phyloP scores from a whole-genome alignment of 495 filamentous ascomycete genomes.

The Sabuloglossum arenarium region DNA sequence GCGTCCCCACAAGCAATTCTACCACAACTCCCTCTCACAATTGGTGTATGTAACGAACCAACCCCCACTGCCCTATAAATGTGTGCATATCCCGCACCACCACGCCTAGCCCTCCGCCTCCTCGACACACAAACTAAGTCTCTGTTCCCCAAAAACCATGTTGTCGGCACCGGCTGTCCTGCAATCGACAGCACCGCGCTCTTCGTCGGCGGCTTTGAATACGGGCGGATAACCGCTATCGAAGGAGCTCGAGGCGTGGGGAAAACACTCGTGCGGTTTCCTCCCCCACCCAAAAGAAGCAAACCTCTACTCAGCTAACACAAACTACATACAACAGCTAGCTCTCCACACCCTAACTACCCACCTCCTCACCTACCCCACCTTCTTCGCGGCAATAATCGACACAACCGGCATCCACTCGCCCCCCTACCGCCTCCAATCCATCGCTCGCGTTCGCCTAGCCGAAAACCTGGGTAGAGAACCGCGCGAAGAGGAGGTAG shows the following conservation, averaged over 20 bases:
- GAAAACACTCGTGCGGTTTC: not conserved
- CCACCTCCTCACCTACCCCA: slow-evolving; percentile 10
- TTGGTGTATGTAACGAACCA: too few species aligned
- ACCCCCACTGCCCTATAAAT: too few species aligned
- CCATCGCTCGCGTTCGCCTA: not conserved
- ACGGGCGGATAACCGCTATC: slow-evolving; percentile 13
- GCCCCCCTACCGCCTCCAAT: not conserved
- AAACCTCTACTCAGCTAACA: not conserved
- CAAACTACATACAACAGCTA: slow-evolving; percentile 5
- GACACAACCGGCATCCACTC: slow-evolving; percentile 12
- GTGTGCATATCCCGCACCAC: not conserved
- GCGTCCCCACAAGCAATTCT: too few species aligned
- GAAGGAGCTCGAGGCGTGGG: not conserved
- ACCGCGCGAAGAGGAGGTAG: not conserved
- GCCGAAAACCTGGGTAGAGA: not conserved
- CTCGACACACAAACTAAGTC: not conserved
- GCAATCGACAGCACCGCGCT: slow-evolving; percentile 11
- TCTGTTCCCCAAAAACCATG: not conserved
- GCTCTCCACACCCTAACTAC: slow-evolving; percentile 13
- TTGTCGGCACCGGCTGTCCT: not conserved
- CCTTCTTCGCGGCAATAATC: slow-evolving; percentile 10
- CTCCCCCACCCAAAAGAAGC: not conserved
- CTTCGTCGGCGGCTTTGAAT: slow-evolving; percentile 17
- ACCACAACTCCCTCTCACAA: too few species aligned
- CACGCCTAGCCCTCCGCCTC: not conserved